Conservation (phyloP, 106 monocot species). For the Dioscorea alata region DNA sequence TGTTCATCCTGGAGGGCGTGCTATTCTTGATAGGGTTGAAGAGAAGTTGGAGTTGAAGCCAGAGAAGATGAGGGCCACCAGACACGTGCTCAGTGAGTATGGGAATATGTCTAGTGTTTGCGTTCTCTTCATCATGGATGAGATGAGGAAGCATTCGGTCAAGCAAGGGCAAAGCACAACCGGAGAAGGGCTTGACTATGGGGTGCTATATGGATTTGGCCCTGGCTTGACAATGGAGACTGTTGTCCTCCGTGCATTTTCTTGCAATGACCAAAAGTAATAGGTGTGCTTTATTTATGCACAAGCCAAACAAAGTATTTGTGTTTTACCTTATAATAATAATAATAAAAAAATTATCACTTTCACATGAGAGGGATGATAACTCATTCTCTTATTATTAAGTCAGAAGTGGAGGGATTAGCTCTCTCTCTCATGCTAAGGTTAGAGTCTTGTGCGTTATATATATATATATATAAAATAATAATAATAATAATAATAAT, state of each 20-base stretch:
- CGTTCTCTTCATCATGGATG: not conserved
- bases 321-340: no score
- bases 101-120: conserved; percentile 7
- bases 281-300: no score
- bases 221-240: not conserved
- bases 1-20: conserved; percentile 2
- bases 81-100: conserved; percentile 6
- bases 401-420: no score
- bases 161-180: not conserved
- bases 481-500: no score
- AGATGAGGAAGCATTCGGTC: not conserved
- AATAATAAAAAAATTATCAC: no score
- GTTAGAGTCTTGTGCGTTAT: no score
- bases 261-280: no score
- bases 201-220: conserved; percentile 6
- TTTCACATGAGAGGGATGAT: no score
- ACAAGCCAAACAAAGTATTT: no score
- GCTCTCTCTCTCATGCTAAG: no score
- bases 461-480: no score
- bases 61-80: conserved; percentile 1
- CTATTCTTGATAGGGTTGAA: conserved; percentile 4
- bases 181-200: not conserved
- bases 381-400: no score
- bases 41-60: not conserved
- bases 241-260: not conserved